These are phyloP conservation scores for Candida peoriensis DNA, from an alignment of 805 yeast genomes.

Conservation along the genomic window DNA sequence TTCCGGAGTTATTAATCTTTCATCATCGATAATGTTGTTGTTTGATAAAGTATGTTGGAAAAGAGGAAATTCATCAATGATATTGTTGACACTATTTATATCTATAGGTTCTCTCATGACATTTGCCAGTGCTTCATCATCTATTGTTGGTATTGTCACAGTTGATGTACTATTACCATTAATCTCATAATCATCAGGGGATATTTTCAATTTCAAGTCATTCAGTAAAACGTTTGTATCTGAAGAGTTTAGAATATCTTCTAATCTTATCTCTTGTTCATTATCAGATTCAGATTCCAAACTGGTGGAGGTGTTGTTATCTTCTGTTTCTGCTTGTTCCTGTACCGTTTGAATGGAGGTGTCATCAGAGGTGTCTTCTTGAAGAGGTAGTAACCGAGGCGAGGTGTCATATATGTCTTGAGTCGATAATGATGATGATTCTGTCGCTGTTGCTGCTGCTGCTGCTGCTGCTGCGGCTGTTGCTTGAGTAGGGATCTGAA, in stretches of 20 bases:
- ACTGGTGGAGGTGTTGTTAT: no score
- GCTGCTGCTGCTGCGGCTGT: neutral
- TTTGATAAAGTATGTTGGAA: constrained; percentile 1
- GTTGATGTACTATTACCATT: no score
- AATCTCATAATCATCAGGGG: no score
- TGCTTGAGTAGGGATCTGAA: no score
- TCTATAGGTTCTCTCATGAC: no score
- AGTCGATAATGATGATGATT: neutral
- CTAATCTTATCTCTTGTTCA: constrained; percentile 8
- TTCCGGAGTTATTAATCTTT: constrained; percentile 5
- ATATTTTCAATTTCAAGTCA: constrained; percentile 9
- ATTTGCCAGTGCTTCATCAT: no score
- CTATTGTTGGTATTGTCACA: no score
- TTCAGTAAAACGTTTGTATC: constrained; percentile 13
- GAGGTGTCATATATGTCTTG: neutral
- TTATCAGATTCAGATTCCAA: no score
- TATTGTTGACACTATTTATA: no score
- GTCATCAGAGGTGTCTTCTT: constrained; percentile 7
- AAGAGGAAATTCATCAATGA: constrained; percentile 7
- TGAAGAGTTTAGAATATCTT: constrained; percentile 13
- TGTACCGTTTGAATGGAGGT: constrained; percentile 1
- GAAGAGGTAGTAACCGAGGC: neutral
- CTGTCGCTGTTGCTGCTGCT: neutral
- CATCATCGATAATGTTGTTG: constrained; percentile 3
- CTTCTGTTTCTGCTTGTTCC: constrained; percentile 1